Evolutionary conservation across 768 basidiomycete genomes (phyloP), one percentile per base, ranked within the genome.

Genomic region (Phaeotremella fagi): DNA sequence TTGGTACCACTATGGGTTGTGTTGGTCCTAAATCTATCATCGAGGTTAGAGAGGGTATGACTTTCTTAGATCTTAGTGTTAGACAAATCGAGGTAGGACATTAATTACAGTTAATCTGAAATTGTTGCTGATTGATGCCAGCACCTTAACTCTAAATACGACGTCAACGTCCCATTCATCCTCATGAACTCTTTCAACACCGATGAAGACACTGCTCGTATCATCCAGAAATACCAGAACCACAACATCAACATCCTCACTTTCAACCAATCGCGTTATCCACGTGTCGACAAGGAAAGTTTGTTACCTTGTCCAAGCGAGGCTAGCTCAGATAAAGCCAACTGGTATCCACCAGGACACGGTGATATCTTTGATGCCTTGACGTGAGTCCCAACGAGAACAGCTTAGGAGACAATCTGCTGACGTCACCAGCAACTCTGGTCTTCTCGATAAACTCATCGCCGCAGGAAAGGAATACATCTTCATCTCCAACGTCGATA

Each of bases 161-260:
- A 82, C 59, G 85, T 88, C 76, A 86, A 95, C 76, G 88, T 94
- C 41, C 91, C 90, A n/a, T 86, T 95, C 75, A 87, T 95, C 78
- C 83, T 97, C 70, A 94, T 95, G 94, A 95, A 91, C 71, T 94
- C 90, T 51, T 97, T 98, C 82, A 94, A 94, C 80, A 97, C 92
- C 56, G 88, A 91, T 74, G 89, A 95, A 31, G 91, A 97, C 75
- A 94, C 92, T 45, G 83, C 88, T 58, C 86, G 88, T 62, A 89
- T 95, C 80, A 90, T 92, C 77, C 90, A 95, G 76, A 95, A 94
- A 78, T 95, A 95, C 75, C 67, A 85, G 46, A 88, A 90, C 78
- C 90, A 92, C 78, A 88, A 91, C 71, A 82, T 95, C 70, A 87
- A 88, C 74, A 90, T 94, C 76, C 85, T 85, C 48, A 77, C 76